Base-by-base conservation (phyloP, 2,329 filamentous ascomycete genomes). In the Microdochium trichocladiopsis region DNA sequence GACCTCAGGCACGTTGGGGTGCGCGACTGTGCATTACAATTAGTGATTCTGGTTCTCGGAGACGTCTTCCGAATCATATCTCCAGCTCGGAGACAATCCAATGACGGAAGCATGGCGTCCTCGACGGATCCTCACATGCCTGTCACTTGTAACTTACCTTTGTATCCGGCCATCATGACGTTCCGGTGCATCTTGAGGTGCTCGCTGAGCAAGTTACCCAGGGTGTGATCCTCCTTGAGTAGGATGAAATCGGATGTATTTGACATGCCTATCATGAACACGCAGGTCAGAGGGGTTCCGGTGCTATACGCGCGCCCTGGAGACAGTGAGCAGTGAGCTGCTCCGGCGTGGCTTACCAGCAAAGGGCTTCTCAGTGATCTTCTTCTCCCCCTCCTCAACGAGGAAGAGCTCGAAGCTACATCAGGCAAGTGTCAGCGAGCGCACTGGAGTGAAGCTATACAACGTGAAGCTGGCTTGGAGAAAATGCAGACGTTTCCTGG, bases 231-330 rank as follows among this genome's bases (percentile, higher is more conserved):
- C 70, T 99, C 94, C 71, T 96, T 97, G 72, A 90, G 90, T 72
- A 99, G 85, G 54, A 90, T 84, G 74, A 99, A 99, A 71, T 96
- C 88, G 10, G 90, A 88, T n/a, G 89, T 91, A 68, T 96, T 95
- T 22, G 93, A 90, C 67, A 95, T 91, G 65, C 90, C 91, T 94
- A 54, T 9, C 28, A 48, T 48, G 28, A 50, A 51, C 11, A 28
- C 52, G 36, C 53, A 33, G 31, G 43, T 51, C 37, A 51, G 25
- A 18, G 23, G n/a, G 36, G 47, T 10, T 24, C 18, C 21, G 14
- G 25, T 25, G 43, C 14, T 45, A 6, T 8, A 28, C 33, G 33
- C 24, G n/a, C n/a, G n/a, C n/a, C n/a, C n/a, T n/a, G n/a, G n/a
- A n/a, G n/a, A n/a, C n/a, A n/a, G n/a, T n/a, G n/a, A n/a, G n/a